Evolutionary conservation across 2,329 filamentous ascomycete species (phyloP), one percentile per base, ranked within the genome.

Genomic region (Dichotomopilus funicola): DNA sequence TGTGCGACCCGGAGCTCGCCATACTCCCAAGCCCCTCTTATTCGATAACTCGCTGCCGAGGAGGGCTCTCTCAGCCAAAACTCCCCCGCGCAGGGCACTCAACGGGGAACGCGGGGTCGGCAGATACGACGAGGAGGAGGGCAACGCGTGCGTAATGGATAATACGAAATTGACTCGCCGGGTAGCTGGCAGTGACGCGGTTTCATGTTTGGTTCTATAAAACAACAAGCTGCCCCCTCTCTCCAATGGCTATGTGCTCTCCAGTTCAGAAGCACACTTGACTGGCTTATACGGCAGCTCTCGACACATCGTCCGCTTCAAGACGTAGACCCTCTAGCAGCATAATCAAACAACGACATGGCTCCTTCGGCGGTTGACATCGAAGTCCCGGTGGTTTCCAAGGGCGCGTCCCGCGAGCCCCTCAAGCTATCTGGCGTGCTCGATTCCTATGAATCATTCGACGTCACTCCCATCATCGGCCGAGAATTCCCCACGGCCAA

Each of bases 401-500:
- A 61, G 45, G 51, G 51, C 1, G 36, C 57, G 8, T 12, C 45
- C 8, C 59, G 59, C 4, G 64, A 71, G 58, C 78, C 78, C 0
- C 66, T 81, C 8, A 74, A 77, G 65, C 68, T 75, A 3, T 76
- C 73, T 1, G 80, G 80, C 0, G 73, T 67, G 1, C 71, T 84
- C 0, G 74, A 83, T 41, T 56, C 72, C 8, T 80, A 77, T 58
- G 73, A 81, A 59, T 73, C 73, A 2, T 80, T 83, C 55, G 83
- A 86, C 36, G 70, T 79, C 5, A 86, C 83, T 1, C 83, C 83
- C 0, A 70, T 78, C 43, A 85, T 87, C 55, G 84, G 83, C 4
- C 75, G 76, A 6, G 84, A 87, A 63, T 87, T 78, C 58, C 72
- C 77, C n/a, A 75, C 74, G 12, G 75, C 79, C 37, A 78, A 84